Base-by-base conservation (phyloP, 2,329 filamentous ascomycete species). In the Phialophora tarda region DNA sequence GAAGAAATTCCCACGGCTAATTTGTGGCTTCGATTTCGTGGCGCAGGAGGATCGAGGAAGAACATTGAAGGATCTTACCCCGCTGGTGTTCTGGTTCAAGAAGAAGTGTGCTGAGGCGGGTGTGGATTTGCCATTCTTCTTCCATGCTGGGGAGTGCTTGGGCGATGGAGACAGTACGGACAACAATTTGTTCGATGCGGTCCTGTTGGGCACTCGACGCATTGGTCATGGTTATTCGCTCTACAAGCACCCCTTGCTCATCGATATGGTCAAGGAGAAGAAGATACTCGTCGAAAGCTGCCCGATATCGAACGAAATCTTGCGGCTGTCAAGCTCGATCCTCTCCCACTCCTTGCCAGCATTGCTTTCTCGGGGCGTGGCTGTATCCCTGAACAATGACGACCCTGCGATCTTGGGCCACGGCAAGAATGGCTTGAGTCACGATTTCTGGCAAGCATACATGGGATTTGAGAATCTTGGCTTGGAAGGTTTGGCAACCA, bases 401-500 rank as follows among this genome's bases (percentile, higher is more conserved):
- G 93, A 97, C 75, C 93, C 93, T 1, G 91, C 91, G 0, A 92
- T 97, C 74, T 83, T 97, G 5, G 93, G 93, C 8, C 91, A 96
- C 74, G 91, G 91, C 64, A 87, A 85, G 6, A 90, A 88, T 28
- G 92, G 92, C 44, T 89, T 95, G 84, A 94, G 91, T 1, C 91
- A 96, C 78, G 93, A 97, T 79, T 97, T 96, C 78, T 97, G 92
- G 92, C 92, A 96, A 78, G 90, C 91, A 1, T 81, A 97, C 23
- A 93, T 97, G 78, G 93, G 91, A 0, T 95, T 93, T 87, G 90
- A 96, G 66, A 97, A 96, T 74, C 85, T 97, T 14, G 95, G 93
- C 0, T 83, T 98, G 2, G 92, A 91, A 11, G 94, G 93, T 0
- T 80, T 98, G 60, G 94, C 91, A 0, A 91, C 89, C 64, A 83